These are phyloP conservation scores for Hypsizygus ulmarius DNA, from an alignment of 1,284 basidiomycete species.

Conservation along the genomic window DNA sequence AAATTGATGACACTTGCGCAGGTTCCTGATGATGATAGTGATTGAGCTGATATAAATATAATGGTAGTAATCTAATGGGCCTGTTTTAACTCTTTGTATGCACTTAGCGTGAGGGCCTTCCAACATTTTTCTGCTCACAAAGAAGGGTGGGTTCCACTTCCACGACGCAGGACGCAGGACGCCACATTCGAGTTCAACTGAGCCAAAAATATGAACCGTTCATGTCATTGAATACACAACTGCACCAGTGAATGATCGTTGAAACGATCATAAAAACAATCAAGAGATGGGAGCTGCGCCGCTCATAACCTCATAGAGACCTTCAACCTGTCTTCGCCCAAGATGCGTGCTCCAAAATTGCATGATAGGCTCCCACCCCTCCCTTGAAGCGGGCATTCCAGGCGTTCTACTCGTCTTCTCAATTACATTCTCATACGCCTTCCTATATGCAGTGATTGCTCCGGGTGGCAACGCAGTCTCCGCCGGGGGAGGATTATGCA, in stretches of 20 bases:
- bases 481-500: constrained; percentile 51
- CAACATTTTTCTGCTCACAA: too few species aligned
- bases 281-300: constrained; percentile 20
- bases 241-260: too few species aligned
- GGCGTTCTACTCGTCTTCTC: constrained; percentile 44
- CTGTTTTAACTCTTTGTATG: too few species aligned
- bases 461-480: constrained; percentile 44
- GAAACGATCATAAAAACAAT: too few species aligned
- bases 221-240: too few species aligned
- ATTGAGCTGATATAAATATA: constrained; percentile 9
- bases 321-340: constrained; percentile 57
- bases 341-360: constrained; percentile 80
- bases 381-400: constrained; percentile 74
- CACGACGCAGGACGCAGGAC: too few species aligned
- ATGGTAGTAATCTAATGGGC: too few species aligned
- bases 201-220: too few species aligned
- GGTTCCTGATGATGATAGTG: constrained; percentile 31
- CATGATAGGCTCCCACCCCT: constrained; percentile 85
- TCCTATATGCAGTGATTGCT: constrained; percentile 50
- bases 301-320: constrained; percentile 74
- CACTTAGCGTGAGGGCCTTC: too few species aligned
- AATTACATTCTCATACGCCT: constrained; percentile 52
- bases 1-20: constrained; percentile 5
- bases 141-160: too few species aligned
- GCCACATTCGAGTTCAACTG: too few species aligned